Evolutionary conservation across 1,284 basidiomycete genomes (phyloP).

Genomic region (Moniliophthora roreri): DNA sequence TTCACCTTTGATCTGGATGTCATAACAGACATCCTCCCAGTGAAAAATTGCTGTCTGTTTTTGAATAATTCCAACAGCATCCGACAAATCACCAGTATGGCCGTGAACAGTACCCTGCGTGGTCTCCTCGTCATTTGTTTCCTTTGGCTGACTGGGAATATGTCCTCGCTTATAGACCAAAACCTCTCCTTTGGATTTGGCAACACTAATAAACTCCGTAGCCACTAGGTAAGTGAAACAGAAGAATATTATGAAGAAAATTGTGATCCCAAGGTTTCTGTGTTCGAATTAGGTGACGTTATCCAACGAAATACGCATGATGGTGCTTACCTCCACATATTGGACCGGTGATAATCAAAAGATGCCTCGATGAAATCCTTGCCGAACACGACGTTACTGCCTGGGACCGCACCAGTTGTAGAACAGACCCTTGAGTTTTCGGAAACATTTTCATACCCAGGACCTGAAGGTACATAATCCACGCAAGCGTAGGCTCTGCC

Average conservation of each 20-base stretch:
- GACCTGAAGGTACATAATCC: slow-evolving; percentile 30
- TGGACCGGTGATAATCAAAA: slow-evolving; percentile 37
- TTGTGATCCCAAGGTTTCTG: slow-evolving; percentile 38
- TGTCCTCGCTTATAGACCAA: slow-evolving; percentile 43
- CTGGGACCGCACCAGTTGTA: slow-evolving; percentile 34
- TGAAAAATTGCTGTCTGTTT: slow-evolving; percentile 16
- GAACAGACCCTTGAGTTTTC: slow-evolving; percentile 34
- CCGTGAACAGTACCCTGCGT: slow-evolving; percentile 12
- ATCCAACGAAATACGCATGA: not conserved
- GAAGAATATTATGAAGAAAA: slow-evolving; percentile 31
- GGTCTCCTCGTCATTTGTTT: slow-evolving; percentile 16
- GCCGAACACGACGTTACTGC: slow-evolving; percentile 35
- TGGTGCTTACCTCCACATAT: slow-evolving; percentile 37
- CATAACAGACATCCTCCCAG: slow-evolving; percentile 45
- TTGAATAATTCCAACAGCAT: not conserved
- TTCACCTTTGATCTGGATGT: slow-evolving; percentile 45
- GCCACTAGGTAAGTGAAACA: slow-evolving; percentile 37
- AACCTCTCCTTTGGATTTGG: slow-evolving; percentile 41
- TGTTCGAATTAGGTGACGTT: slow-evolving; percentile 10
- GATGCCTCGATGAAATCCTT: slow-evolving; percentile 33
- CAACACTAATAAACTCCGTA: slow-evolving; percentile 38
- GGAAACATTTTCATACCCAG: slow-evolving; percentile 27
- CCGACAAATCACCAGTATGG: not conserved
- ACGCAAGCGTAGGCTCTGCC: slow-evolving; percentile 29
- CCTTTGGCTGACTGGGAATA: slow-evolving; percentile 22